Base-by-base conservation (phyloP, 208 protist genomes). In the Crithidia acanthocephali region DNA sequence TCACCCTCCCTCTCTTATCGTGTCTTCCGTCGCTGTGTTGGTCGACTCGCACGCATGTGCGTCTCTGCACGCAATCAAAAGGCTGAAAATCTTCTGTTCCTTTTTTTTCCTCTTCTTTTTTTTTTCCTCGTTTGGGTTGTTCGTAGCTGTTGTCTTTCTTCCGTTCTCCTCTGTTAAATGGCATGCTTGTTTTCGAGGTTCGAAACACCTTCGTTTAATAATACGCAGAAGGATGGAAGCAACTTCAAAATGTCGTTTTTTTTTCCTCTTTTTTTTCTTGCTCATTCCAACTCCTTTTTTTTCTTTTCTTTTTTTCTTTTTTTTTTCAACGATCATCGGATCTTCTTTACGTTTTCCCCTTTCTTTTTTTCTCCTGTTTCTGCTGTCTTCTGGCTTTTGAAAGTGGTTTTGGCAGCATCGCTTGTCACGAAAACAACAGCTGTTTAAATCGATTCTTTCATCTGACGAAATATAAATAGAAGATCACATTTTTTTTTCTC, bases 121-220 rank as follows among this genome's bases (percentile, higher is more conserved):
- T 44, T 71, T 51, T 63, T 40, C 20, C 9, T 59, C 2, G 35
- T 62, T 7, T 23, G 7, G 32, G 1, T 62, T 71, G 8, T 48
- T 61, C 22, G 53, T 25, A 7, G 6, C 18, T 67, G 3, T 67
- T 67, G 13, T n/a, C 42, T n/a, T n/a, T 53, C 28, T 30, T 18
- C 23, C 48, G 5, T 75, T 79, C 30, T 61, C 55, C 60, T 47
- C 37, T 52, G 72, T 53, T 15, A 60, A 51, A 28, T 81, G 66
- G n/a, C 55, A 37, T 72, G 47, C 56, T 53, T 23, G 33, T 25
- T 55, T 65, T 73, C 48, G 48, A 11, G 2, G 27, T 61, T 57
- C 28, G 52, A 57, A 37, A n/a, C 52, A 37, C 22, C 48, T 53
- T 30, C 48, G 13, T 53, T 53, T 53, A 15, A 30, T 53, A 9